phyloP scores from a whole-genome alignment of 768 basidiomycete genomes.

The Pulveroboletus sp. region DNA sequence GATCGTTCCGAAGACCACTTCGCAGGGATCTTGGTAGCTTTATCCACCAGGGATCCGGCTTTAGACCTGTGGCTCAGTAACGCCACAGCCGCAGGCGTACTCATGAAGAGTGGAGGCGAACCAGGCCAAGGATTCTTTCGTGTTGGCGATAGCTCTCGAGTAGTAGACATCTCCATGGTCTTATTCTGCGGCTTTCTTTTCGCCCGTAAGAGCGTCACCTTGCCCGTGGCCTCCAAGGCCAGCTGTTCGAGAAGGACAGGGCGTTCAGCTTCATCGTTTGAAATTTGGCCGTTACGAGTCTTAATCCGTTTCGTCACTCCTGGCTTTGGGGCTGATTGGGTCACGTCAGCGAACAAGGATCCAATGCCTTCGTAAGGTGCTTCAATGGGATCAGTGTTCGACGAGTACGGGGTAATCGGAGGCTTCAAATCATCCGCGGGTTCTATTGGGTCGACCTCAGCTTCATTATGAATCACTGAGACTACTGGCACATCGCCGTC shows the following conservation, averaged over 20 bases:
- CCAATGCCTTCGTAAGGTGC: conserved; percentile 3
- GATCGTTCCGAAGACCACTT: conserved; percentile 2
- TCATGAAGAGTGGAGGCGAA: conserved; percentile 4
- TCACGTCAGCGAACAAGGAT: not conserved
- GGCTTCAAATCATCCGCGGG: conserved; percentile 35
- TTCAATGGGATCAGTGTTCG: conserved; percentile 31
- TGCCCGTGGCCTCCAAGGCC: conserved; percentile 15
- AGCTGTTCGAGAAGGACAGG: conserved; percentile 23
- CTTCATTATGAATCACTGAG: not conserved
- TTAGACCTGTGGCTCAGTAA: conserved; percentile 4
- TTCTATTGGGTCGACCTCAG: conserved; percentile 40
- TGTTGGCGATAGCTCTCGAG: conserved; percentile 20
- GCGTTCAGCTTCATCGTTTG: conserved; percentile 19
- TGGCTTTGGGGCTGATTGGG: conserved; percentile 25
- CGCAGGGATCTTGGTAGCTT: conserved; percentile 11
- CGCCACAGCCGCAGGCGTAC: conserved; percentile 4
- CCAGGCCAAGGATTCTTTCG: conserved; percentile 19
- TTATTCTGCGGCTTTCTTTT: conserved; percentile 17
- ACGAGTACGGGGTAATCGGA: conserved; percentile 3
- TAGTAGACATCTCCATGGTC: conserved; percentile 11
- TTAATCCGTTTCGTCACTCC: conserved; percentile 41
- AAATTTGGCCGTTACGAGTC: conserved; percentile 34
- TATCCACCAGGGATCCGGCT: not conserved
- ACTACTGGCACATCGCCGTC: not conserved
- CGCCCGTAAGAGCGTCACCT: conserved; percentile 18